Evolutionary conservation across 192 early-diverging fungal species (phyloP).

Genomic region (Diversispora epigaea): DNA sequence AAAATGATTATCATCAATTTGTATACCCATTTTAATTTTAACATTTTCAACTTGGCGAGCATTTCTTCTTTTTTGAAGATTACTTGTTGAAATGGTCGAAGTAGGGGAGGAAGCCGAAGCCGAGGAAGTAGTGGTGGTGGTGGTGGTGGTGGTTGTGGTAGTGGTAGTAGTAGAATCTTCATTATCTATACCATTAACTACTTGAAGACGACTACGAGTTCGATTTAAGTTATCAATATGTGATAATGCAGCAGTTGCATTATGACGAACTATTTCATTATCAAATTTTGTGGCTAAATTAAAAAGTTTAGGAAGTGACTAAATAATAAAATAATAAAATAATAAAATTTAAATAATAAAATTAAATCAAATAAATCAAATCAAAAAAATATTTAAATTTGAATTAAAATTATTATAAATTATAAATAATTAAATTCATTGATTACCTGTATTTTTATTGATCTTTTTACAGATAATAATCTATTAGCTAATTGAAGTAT

Average conservation of each 20-base stretch:
- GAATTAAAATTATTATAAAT: neutral
- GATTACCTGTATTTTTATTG: constrained; percentile 51
- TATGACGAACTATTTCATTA: constrained; percentile 70
- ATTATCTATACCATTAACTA: constrained; percentile 21
- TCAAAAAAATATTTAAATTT: neutral
- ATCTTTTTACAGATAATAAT: constrained; percentile 61
- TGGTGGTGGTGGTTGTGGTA: neutral
- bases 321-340: constrained; percentile 33
- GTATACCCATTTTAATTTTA: constrained; percentile 30
- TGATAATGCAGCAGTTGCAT: constrained; percentile 68
- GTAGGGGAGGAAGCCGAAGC: too few species aligned
- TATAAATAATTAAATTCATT: neutral
- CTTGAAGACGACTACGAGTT: constrained; percentile 41
- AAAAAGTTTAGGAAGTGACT: constrained; percentile 75
- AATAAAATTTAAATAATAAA: too few species aligned
- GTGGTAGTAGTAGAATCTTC: neutral
- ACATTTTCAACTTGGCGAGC: constrained; percentile 30
- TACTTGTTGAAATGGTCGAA: too few species aligned
- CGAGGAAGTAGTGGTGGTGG: too few species aligned
- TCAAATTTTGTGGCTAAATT: constrained; percentile 72
- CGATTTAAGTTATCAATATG: constrained; percentile 71
- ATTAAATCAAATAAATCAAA: too few species aligned
- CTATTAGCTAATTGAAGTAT: constrained; percentile 70
- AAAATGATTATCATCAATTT: constrained; percentile 46
- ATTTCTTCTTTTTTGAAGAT: constrained; percentile 13